phyloP scores from a whole-genome alignment of 2,329 filamentous ascomycete species.

The Colletotrichum viniferum region DNA sequence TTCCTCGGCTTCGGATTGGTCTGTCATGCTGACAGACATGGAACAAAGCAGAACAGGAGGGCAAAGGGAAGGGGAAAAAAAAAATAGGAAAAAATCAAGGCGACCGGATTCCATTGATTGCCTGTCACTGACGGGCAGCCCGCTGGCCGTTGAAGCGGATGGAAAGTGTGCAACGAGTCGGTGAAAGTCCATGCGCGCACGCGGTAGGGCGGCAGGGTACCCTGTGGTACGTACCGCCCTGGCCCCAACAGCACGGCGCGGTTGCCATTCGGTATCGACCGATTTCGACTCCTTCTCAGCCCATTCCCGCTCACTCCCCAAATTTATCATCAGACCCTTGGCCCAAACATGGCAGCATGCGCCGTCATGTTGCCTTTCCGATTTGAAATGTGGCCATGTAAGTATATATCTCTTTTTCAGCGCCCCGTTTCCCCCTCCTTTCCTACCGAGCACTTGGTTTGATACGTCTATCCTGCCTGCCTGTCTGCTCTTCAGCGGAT shows the following conservation, averaged over 20 bases:
- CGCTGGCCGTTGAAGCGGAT: conserved; percentile 7
- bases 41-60: background rate
- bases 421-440: conserved; percentile 10
- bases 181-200: conserved; percentile 16
- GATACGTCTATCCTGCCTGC: conserved; percentile 6
- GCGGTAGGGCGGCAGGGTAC: conserved; percentile 1
- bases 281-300: conserved; percentile 38
- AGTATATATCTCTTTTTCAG: conserved; percentile 15
- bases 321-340: conserved; percentile 36
- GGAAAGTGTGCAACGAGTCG: background rate
- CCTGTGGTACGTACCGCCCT: conserved; percentile 5
- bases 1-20: background rate
- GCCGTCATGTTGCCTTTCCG: conserved; percentile 20
- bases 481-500: conserved; percentile 15
- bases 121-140: background rate
- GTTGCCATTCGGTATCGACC: conserved; percentile 33
- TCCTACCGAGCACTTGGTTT: background rate
- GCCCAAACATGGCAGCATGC: conserved; percentile 22
- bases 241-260: conserved; percentile 6
- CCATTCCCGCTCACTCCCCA: conserved; percentile 38
- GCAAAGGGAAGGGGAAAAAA: background rate
- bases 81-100: background rate
- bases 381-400: conserved; percentile 22
- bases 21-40: background rate
- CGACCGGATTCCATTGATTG: background rate